Evolutionary conservation across 23 red algal genomes (phyloP), one percentile per base, ranked within the genome.

Genomic region (Gracilaria vermiculophylla): DNA sequence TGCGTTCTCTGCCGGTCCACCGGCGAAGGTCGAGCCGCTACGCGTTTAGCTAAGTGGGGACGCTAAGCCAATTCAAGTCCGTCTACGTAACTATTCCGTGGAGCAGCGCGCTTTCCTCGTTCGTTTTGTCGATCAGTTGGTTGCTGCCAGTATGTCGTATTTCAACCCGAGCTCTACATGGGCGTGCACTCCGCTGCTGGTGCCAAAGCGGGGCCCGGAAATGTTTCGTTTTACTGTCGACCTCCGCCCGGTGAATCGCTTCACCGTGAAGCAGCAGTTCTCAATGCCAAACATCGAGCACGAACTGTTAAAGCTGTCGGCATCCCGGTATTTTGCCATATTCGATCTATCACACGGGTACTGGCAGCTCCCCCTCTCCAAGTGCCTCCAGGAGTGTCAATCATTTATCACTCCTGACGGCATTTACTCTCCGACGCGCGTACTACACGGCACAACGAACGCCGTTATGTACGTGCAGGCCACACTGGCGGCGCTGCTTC

Each of bases 221-320:
- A 36, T 28, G 35, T 61, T 62, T 35, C 19, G 54, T 20, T 82
- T 82, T 39, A 82, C 78, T 50, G 78, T 82, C 16, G 57, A 82
- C 58, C 57, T 82, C 3, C 3, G 53, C 31, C 2, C 39, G 2
- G 52, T 61, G 9, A 82, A 82, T 8, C 1, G 8, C 5, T 37
- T 24, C n/a, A 82, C 78, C 55, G 19, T 65, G 17, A 31, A 14
- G 27, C 2, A 21, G 8, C 31, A 5, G 10, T 82, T 9, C 6
- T 11, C 78, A 11, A 62, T 66, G 54, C 78, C 53, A 3, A 61
- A 41, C 5, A 10, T 82, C 0, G 54, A 61, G n/a, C 29, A 61
- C 21, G 34, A 64, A 21, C 53, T 82, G 4, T 7, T 1, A 5
- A 65, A 82, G 9, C 23, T 82, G 2, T 12, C 78, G 8, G 19